A percentile compares a stretch with the other conserved stretches of the same genome.
phyloP scores from a whole-genome alignment of 2,329 filamentous ascomycete species.

The Nemania abortiva region DNA sequence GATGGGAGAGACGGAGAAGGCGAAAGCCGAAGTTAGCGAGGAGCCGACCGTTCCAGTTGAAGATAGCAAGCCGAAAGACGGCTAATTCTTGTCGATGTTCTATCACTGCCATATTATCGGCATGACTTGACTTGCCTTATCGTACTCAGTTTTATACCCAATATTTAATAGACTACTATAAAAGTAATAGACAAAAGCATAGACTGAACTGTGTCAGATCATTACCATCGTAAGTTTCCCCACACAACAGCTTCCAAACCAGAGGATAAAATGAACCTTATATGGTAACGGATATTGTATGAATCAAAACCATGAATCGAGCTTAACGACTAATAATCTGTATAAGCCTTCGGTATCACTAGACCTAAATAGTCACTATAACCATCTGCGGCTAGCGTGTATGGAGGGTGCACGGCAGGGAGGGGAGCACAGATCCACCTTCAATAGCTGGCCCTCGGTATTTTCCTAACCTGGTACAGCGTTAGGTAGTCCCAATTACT shows the following conservation, averaged over 20 bases:
- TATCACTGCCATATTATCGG: background rate
- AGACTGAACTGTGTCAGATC: background rate
- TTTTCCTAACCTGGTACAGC: slow-evolving; percentile 12
- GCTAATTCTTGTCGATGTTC: background rate
- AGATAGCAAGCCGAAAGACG: background rate
- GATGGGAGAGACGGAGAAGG: slow-evolving; percentile 48
- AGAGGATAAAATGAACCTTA: too few relatives aligned
- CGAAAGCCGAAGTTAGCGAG: slow-evolving; percentile 27
- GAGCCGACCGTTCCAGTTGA: slow-evolving; percentile 6
- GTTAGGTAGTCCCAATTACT: background rate
- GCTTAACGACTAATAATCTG: too few relatives aligned
- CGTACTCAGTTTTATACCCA: background rate
- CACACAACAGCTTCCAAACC: too few relatives aligned
- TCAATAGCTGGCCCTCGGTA: slow-evolving; percentile 15
- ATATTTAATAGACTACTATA: background rate
- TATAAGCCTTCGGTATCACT: too few relatives aligned
- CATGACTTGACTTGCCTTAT: background rate
- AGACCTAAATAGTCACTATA: too few relatives aligned
- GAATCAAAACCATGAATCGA: too few relatives aligned
- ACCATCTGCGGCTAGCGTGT: too few relatives aligned
- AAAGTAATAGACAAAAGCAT: background rate
- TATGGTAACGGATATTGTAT: too few relatives aligned
- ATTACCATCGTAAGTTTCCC: too few relatives aligned
- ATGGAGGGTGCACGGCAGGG: background rate
- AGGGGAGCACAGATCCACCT: background rate